Conservation (phyloP, 2,329 filamentous ascomycete species). For the Fusarium haematococcum region DNA sequence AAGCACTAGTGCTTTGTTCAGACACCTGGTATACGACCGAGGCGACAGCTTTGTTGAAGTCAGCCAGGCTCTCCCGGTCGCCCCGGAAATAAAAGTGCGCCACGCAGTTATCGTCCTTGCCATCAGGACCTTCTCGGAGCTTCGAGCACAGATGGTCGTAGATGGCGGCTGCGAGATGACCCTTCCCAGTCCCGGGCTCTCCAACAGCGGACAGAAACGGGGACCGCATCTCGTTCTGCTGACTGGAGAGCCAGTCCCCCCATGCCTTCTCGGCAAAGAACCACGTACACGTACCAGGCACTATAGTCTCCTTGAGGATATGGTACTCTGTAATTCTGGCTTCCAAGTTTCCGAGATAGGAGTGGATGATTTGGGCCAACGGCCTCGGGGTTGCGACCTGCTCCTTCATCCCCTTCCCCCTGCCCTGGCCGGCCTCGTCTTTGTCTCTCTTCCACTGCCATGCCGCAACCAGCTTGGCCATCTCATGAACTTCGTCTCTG, state of each 20-base stretch:
- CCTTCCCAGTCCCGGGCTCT: background rate
- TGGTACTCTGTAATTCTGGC: background rate
- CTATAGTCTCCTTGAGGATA: background rate
- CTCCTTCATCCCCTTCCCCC: background rate
- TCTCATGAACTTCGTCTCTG: background rate
- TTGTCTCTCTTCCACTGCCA: background rate
- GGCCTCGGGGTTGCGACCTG: background rate
- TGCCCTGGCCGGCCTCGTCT: background rate
- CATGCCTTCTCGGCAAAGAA: background rate
- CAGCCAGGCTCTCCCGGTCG: background rate
- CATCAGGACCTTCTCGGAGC: background rate
- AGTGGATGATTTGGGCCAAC: background rate
- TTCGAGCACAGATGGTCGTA: background rate
- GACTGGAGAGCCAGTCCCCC: background rate
- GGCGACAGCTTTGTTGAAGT: background rate
- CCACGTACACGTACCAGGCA: background rate
- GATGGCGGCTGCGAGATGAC: background rate
- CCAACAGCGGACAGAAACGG: background rate
- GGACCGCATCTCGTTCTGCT: background rate
- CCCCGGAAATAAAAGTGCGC: background rate
- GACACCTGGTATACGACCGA: background rate
- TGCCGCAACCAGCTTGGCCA: background rate
- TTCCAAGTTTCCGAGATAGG: background rate
- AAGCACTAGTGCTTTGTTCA: background rate
- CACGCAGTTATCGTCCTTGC: background rate